Percentiles rank a stretch among this genome's conserved stretches.
Evolutionary conservation across 2,329 filamentous ascomycete species (phyloP).

Genomic region (Colletotrichum siamense): DNA sequence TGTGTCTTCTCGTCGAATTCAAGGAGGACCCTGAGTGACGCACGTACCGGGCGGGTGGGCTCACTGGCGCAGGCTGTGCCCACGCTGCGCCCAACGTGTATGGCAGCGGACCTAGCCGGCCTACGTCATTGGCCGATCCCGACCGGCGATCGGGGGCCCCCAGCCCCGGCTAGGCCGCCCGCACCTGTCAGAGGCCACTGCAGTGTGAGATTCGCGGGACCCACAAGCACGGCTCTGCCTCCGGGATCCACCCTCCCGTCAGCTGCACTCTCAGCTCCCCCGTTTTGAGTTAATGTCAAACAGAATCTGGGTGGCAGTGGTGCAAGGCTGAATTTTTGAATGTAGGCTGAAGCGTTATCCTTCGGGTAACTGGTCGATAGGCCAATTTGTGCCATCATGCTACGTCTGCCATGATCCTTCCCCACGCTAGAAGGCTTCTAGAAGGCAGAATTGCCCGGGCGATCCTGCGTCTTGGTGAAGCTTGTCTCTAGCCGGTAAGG

Average conservation of each 20-base stretch:
- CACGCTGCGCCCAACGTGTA: neutral
- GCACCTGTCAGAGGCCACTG: neutral
- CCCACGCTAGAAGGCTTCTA: conserved; percentile 1
- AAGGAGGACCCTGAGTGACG: neutral
- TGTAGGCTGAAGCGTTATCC: neutral
- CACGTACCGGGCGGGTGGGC: neutral
- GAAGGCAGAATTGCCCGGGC: neutral
- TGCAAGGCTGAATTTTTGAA: neutral
- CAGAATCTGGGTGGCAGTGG: neutral
- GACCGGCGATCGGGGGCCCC: neutral
- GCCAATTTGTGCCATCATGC: neutral
- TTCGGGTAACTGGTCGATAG: neutral
- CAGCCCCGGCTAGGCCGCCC: neutral
- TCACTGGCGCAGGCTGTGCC: neutral
- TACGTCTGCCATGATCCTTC: neutral
- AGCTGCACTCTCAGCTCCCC: neutral
- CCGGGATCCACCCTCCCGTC: neutral
- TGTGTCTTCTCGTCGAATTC: neutral
- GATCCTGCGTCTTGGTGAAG: neutral
- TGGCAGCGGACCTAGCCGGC: neutral
- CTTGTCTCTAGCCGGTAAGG: neutral
- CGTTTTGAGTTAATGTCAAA: neutral
- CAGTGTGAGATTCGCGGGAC: too few species aligned
- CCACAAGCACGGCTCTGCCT: neutral
- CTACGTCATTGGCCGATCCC: neutral